These are phyloP conservation scores for Cyclocybe aegerita DNA, from an alignment of 768 basidiomycete species.

Conservation along the genomic window DNA sequence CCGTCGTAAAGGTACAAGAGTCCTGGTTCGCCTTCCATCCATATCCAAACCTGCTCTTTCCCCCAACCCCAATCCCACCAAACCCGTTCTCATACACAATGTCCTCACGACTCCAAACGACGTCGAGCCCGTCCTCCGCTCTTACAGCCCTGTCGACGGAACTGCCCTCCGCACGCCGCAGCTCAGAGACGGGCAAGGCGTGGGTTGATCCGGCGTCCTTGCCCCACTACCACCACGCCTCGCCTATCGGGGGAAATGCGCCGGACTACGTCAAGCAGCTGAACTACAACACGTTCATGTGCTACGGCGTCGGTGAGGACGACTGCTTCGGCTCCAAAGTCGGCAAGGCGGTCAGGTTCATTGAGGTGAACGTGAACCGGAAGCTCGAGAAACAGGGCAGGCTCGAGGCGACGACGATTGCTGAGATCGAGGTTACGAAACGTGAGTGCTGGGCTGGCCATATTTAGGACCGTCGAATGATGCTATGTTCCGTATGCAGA, in stretches of 20 bases:
- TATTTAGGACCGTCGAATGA: not conserved
- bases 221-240: slow-evolving; percentile 57
- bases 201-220: slow-evolving; percentile 70
- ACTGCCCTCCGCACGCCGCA: slow-evolving; percentile 19
- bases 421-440: slow-evolving; percentile 63
- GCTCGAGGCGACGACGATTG: slow-evolving; percentile 59
- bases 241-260: slow-evolving; percentile 62
- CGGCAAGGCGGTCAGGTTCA: slow-evolving; percentile 58
- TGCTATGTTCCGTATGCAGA: slow-evolving; percentile 31
- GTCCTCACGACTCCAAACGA: slow-evolving; percentile 30
- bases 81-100: slow-evolving; percentile 17
- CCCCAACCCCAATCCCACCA: slow-evolving; percentile 7
- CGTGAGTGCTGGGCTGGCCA: slow-evolving; percentile 35
- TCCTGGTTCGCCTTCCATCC: slow-evolving; percentile 6
- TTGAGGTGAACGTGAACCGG: slow-evolving; percentile 53
- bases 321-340: slow-evolving; percentile 63
- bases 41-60: slow-evolving; percentile 6
- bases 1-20: slow-evolving; percentile 19
- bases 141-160: slow-evolving; percentile 22
- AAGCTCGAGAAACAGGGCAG: slow-evolving; percentile 47
- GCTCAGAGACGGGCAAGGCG: slow-evolving; percentile 25
- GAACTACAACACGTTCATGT: slow-evolving; percentile 62
- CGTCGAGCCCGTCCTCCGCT: slow-evolving; percentile 25
- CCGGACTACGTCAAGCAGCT: slow-evolving; percentile 64
- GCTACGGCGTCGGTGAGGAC: slow-evolving; percentile 68